Percentiles rank a stretch among this genome's conserved stretches.
phyloP scores from a whole-genome alignment of 2,329 filamentous ascomycete genomes.

The Aspergillus transmontanensis region DNA sequence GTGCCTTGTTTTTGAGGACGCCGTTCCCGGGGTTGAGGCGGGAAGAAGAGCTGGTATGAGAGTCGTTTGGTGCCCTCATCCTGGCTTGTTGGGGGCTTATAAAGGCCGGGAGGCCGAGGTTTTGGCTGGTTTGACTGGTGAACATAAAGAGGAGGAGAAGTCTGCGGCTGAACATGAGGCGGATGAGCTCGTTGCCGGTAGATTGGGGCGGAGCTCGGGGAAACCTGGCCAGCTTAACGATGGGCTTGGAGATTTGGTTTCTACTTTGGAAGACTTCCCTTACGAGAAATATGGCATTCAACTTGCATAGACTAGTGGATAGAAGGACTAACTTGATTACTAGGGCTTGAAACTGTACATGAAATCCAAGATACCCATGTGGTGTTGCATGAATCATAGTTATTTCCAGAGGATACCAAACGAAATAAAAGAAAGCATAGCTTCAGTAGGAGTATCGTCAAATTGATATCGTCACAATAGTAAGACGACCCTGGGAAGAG shows the following conservation, averaged over 20 bases:
- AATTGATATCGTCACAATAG: not conserved
- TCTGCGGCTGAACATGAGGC: slow-evolving; percentile 41
- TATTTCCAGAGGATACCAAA: not conserved
- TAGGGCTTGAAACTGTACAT: slow-evolving; percentile 1
- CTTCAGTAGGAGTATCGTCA: not conserved
- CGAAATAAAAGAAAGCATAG: not conserved
- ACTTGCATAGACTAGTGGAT: slow-evolving; percentile 18
- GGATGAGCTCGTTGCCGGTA: slow-evolving; percentile 39
- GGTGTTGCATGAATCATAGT: not conserved
- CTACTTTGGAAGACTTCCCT: slow-evolving; percentile 60
- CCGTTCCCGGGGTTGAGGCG: slow-evolving; percentile 87
- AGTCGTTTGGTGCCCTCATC: slow-evolving; percentile 89
- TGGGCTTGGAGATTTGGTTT: slow-evolving; percentile 59
- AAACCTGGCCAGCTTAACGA: slow-evolving; percentile 59
- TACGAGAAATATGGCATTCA: slow-evolving; percentile 62
- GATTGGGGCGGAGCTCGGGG: slow-evolving; percentile 45
- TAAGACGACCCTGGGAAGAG: not conserved
- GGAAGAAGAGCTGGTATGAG: slow-evolving; percentile 92
- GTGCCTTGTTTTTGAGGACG: slow-evolving; percentile 95
- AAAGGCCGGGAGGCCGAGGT: slow-evolving; percentile 76
- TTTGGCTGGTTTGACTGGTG: slow-evolving; percentile 77
- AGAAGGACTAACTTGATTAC: not conserved
- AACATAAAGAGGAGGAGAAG: slow-evolving; percentile 61
- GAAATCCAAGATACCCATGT: slow-evolving; percentile 9
- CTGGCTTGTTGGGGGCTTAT: slow-evolving; percentile 74